These are phyloP conservation scores for Gypsophila paniculata DNA, from an alignment of 179 eudicot genomes.

Conservation along the genomic window DNA sequence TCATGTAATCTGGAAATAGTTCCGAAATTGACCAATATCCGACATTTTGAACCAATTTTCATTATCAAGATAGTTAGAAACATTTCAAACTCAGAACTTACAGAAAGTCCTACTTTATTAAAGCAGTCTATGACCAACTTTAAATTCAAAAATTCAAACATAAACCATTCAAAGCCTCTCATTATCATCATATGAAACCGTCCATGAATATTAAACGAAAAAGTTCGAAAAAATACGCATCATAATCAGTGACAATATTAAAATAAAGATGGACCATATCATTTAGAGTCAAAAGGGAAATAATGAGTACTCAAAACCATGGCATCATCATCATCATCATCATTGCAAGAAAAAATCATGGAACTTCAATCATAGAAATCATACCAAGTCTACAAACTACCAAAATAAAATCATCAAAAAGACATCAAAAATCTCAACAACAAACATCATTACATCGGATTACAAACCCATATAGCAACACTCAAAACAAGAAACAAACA, in stretches of 20 bases:
- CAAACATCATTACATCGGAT: constrained; percentile 6
- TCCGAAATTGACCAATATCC: neutral
- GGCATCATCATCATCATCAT: neutral
- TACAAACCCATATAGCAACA: neutral
- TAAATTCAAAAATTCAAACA: neutral
- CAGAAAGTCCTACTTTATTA: neutral
- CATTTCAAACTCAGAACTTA: constrained; percentile 6
- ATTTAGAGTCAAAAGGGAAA: neutral
- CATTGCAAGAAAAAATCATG: neutral
- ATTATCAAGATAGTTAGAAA: neutral
- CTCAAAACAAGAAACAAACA: neutral
- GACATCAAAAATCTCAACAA: neutral
- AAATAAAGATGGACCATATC: neutral
- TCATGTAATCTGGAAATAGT: neutral
- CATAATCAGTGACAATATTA: neutral
- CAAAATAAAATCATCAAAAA: neutral
- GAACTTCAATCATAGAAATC: constrained; percentile 13
- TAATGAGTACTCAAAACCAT: neutral
- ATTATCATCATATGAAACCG: too few species aligned
- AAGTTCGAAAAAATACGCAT: neutral
- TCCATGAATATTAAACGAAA: too few species aligned
- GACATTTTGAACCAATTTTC: constrained; percentile 4
- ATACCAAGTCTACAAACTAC: neutral
- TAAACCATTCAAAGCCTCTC: neutral
- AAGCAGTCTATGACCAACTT: neutral